Percentiles rank a stretch among this genome's conserved stretches.
Conservation (phyloP, 2,329 filamentous ascomycete species). For the Ambrosiella beaveri region DNA sequence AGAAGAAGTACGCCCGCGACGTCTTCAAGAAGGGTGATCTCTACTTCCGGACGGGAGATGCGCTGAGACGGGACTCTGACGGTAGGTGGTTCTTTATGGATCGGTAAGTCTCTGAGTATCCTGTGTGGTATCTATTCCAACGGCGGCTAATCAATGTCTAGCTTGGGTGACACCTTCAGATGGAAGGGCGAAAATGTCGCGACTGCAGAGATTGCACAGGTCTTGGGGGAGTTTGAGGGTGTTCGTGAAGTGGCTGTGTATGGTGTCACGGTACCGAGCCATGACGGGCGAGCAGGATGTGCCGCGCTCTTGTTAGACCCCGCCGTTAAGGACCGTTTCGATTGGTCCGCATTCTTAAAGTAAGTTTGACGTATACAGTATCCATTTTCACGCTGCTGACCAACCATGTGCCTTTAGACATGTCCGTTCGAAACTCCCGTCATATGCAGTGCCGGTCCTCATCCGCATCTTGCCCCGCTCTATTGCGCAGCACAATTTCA, state of each 20-base stretch:
- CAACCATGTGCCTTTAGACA: constrained; percentile 22
- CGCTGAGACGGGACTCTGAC: constrained; percentile 41
- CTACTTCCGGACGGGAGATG: constrained; percentile 53
- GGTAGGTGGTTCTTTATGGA: constrained; percentile 56
- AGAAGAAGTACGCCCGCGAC: constrained; percentile 46
- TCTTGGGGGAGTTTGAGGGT: constrained; percentile 40
- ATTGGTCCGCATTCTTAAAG: constrained; percentile 41
- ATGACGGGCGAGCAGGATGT: constrained; percentile 53
- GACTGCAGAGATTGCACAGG: constrained; percentile 48
- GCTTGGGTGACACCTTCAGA: constrained; percentile 55
- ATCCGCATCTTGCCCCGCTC: constrained; percentile 41
- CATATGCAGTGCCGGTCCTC: constrained; percentile 62
- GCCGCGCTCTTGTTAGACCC: constrained; percentile 41
- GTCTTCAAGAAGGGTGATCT: constrained; percentile 51
- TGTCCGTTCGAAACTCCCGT: constrained; percentile 42
- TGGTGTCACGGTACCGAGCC: constrained; percentile 45
- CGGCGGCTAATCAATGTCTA: constrained; percentile 8
- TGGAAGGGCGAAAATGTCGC: constrained; percentile 59
- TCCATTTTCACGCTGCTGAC: not conserved
- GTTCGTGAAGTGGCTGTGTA: constrained; percentile 54
- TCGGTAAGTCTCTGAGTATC: constrained; percentile 10
- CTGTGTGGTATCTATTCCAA: not conserved
- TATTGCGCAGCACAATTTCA: constrained; percentile 56
- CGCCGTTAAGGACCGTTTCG: constrained; percentile 29
- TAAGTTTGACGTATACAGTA: constrained; percentile 17